Base-by-base conservation (phyloP, 768 basidiomycete species). In the Tremella yokohamensis region DNA sequence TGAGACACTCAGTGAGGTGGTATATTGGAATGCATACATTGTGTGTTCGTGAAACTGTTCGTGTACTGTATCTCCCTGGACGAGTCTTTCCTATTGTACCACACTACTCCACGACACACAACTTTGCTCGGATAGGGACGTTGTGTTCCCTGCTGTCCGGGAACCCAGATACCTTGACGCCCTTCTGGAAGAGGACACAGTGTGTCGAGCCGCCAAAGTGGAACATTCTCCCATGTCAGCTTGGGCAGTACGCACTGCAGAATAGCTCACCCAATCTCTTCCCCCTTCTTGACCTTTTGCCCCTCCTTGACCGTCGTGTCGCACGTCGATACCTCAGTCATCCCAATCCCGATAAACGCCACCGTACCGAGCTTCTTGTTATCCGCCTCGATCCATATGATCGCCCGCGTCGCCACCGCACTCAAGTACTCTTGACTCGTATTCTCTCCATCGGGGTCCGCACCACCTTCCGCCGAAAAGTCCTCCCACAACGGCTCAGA, bases 281-380 rank as follows among this genome's bases (percentile, higher is more conserved):
- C 82, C 1, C 86, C 84, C 61, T 81, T 81, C 54, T 73, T 76
- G 20, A 85, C 70, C 39, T 58, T 58, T 26, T 84, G 69, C 0
- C 82, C 81, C 15, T 69, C 76, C 65, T 72, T 73, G 19, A 85
- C 84, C 0, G 75, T 80, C 18, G 81, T 66, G 60, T 82, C 80
- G 59, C 82, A 83, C n/a, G 83, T 85, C 19, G 83, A 85, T 1
- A 86, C 80, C 70, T 86, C 85, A 0, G 78, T 78, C 79, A 87
- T 84, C 0, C 85, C 85, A 9, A 86, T 79, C 0, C 73, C 82
- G 4, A 85, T 75, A 71, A 85, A 82, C 49, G 80, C 81, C 79
- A 85, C 78, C 40, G 85, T 60, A 1, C 84, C 84, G 40, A 86
- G 83, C 18, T 72, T 66, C 0, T 78, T 74, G 54, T 82, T 79